These are phyloP conservation scores for Mortierella alpina DNA, from an alignment of 192 early-diverging fungal genomes.

Conservation along the genomic window DNA sequence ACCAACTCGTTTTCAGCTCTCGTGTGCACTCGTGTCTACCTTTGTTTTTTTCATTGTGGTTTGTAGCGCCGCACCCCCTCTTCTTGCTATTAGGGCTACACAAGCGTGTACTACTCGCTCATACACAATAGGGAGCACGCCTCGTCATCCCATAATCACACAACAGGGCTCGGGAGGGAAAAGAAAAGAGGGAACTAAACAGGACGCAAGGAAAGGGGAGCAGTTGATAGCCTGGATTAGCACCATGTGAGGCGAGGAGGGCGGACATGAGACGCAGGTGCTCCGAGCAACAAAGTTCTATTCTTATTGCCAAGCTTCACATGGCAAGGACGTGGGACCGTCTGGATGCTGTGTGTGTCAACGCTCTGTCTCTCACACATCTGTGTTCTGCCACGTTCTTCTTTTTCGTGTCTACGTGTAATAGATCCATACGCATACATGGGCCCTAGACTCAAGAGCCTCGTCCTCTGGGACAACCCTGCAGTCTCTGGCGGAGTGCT, in stretches of 20 bases:
- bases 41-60: neutral
- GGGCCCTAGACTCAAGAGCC: constrained; percentile 43
- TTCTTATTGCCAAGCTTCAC: constrained; percentile 9
- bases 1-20: neutral
- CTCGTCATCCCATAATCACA: no score
- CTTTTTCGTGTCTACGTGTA: neutral
- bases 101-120: no score
- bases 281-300: neutral
- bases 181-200: no score
- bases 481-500: constrained; percentile 29
- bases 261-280: no score
- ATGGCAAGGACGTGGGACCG: neutral
- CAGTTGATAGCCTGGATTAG: no score
- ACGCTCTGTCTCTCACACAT: neutral
- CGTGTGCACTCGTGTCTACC: neutral
- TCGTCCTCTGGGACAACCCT: constrained; percentile 49
- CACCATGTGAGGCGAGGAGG: no score
- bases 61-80: no score
- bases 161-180: no score
- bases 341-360: neutral
- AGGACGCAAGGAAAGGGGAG: no score
- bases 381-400: neutral
- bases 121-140: no score
- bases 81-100: neutral
- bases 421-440: constrained; percentile 47